A percentile compares a stretch with the other conserved stretches of the same genome.
Conservation (phyloP, 2,329 filamentous ascomycete genomes). For the Talaromyces funiculosus region DNA sequence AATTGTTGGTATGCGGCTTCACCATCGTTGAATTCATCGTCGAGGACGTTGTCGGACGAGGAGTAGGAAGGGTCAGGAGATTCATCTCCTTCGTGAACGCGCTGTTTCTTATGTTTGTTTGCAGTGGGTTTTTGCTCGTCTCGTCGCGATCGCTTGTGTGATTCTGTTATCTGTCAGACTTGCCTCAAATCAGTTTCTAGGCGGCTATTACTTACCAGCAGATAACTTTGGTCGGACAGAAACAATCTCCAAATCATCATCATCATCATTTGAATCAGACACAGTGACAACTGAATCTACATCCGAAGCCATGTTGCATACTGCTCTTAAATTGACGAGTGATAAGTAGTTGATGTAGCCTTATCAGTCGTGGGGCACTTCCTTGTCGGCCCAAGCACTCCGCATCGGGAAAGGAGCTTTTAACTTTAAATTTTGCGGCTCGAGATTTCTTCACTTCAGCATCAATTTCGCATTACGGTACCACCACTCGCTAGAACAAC, state of each 20-base stretch:
- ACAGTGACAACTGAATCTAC: constrained; percentile 23
- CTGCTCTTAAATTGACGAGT: background rate
- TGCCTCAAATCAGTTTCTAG: background rate
- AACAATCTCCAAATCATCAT: constrained; percentile 43
- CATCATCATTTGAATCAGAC: constrained; percentile 25
- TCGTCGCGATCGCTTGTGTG: constrained; percentile 6
- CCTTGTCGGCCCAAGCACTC: constrained; percentile 9
- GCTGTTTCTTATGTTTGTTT: constrained; percentile 1
- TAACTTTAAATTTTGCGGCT: constrained; percentile 14
- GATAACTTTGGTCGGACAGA: constrained; percentile 14
- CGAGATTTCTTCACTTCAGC: background rate
- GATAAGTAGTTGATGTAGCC: background rate
- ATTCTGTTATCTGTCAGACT: background rate
- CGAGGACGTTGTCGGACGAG: constrained; percentile 24
- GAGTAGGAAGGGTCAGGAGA: constrained; percentile 13
- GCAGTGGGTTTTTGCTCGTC: background rate
- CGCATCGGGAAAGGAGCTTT: constrained; percentile 22
- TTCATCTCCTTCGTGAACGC: background rate
- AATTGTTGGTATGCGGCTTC: constrained; percentile 55
- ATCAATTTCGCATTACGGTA: background rate
- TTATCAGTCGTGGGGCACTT: constrained; percentile 1
- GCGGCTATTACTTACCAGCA: background rate
- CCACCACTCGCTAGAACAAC: background rate
- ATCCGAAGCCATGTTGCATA: constrained; percentile 15
- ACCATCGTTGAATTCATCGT: constrained; percentile 34